These are phyloP conservation scores for Barnettozyma populi DNA, from an alignment of 805 yeast species.

Conservation along the genomic window DNA sequence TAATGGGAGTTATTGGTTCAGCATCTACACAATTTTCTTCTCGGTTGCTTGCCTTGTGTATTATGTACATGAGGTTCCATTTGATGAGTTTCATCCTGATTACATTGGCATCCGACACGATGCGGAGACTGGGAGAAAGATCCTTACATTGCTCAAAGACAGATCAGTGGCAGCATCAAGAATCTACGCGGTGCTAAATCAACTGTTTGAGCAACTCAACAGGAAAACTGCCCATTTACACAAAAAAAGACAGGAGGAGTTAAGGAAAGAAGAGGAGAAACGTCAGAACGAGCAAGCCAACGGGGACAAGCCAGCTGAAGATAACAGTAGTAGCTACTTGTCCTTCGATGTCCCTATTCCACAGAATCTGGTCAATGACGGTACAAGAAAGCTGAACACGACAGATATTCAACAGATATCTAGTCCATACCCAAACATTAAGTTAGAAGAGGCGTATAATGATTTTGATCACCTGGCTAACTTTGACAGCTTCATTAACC, in stretches of 20 bases:
- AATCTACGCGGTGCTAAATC: conserved; percentile 73
- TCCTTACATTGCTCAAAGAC: conserved; percentile 64
- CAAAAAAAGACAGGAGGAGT: conserved; percentile 20
- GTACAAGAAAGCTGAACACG: conserved; percentile 1
- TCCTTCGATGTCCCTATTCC: conserved; percentile 21
- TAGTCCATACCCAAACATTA: conserved; percentile 13
- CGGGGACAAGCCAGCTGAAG: background rate
- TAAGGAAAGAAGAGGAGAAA: conserved; percentile 3
- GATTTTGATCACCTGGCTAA: conserved; percentile 26
- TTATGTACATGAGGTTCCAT: conserved; percentile 57
- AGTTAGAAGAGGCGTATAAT: conserved; percentile 18
- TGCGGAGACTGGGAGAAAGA: conserved; percentile 77
- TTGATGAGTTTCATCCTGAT: conserved; percentile 43
- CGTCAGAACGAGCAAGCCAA: conserved; percentile 8
- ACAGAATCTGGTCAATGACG: conserved; percentile 20
- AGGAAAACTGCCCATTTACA: conserved; percentile 55
- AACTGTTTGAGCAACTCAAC: conserved; percentile 74
- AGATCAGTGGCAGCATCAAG: conserved; percentile 73
- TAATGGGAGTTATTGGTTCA: conserved; percentile 87
- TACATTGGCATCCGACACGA: conserved; percentile 60
- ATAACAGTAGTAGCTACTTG: conserved; percentile 3
- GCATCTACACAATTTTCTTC: conserved; percentile 83
- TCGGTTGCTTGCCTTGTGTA: conserved; percentile 83
- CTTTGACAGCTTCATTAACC: conserved; percentile 26
- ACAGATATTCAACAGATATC: conserved; percentile 6